A percentile compares a stretch with the other conserved stretches of the same genome.
Evolutionary conservation across 2,329 filamentous ascomycete genomes (phyloP).

Genomic region (Dactylonectria estremocensis): DNA sequence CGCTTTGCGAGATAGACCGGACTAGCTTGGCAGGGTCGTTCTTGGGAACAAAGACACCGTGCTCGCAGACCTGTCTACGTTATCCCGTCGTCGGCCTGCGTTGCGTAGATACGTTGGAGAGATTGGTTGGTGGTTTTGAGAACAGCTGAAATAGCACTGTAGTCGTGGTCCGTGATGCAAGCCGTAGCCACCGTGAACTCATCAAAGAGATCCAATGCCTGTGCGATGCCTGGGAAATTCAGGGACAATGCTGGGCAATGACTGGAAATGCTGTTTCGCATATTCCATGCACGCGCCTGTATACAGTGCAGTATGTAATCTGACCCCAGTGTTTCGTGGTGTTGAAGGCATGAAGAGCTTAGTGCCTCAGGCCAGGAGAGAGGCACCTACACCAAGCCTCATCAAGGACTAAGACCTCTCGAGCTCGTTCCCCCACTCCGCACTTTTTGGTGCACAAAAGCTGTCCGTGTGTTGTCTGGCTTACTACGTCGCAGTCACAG

Average conservation of each 20-base stretch:
- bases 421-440: not conserved
- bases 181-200: slow-evolving; percentile 8
- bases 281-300: not conserved
- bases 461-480: not conserved
- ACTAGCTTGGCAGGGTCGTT: slow-evolving; percentile 37
- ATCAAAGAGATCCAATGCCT: not conserved
- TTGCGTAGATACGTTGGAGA: not conserved
- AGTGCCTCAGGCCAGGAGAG: not conserved
- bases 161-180: slow-evolving; percentile 3
- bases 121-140: slow-evolving; percentile 32
- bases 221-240: too few species aligned
- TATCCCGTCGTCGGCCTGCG: slow-evolving; percentile 21
- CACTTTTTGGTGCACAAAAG: not conserved
- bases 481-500: too few species aligned
- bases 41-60: slow-evolving; percentile 14
- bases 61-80: not conserved
- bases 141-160: slow-evolving; percentile 17
- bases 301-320: not conserved
- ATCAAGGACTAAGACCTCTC: too few species aligned
- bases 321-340: not conserved
- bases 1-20: slow-evolving; percentile 35
- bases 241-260: too few species aligned
- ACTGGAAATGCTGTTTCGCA: not conserved
- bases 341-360: not conserved
- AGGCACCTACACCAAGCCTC: too few species aligned